phyloP scores from a whole-genome alignment of 805 yeast species.

The Wickerhamiella parazyma region DNA sequence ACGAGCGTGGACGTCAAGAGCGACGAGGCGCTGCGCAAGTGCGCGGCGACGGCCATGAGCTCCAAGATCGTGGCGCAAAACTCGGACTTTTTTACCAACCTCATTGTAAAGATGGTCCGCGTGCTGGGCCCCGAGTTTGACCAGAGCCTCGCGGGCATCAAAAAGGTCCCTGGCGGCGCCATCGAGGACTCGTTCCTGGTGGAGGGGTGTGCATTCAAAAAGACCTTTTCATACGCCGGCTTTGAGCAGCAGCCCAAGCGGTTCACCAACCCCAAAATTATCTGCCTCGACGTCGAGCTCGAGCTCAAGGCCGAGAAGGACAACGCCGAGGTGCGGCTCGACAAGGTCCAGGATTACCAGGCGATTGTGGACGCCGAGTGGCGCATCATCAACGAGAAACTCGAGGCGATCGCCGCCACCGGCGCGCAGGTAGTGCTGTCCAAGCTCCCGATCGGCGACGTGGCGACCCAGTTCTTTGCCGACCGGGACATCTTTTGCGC shows the following conservation, averaged over 20 bases:
- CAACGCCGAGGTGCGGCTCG: slow-evolving; percentile 95
- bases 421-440: slow-evolving; percentile 92
- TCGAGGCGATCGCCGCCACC: slow-evolving; percentile 64
- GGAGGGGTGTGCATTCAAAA: slow-evolving; percentile 93
- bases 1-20: slow-evolving; percentile 47
- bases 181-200: slow-evolving; percentile 85
- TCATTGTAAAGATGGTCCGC: slow-evolving; percentile 93
- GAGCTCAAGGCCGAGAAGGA: slow-evolving; percentile 98
- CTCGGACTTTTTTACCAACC: slow-evolving; percentile 77
- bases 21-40: slow-evolving; percentile 55
- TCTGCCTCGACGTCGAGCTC: slow-evolving; percentile 79
- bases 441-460: slow-evolving; percentile 91
- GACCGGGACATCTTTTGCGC: slow-evolving; percentile 95
- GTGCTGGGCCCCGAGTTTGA: slow-evolving; percentile 73
- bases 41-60: slow-evolving; percentile 96
- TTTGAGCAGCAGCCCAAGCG: slow-evolving; percentile 96
- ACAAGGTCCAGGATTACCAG: slow-evolving; percentile 86
- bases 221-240: slow-evolving; percentile 95
- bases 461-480: slow-evolving; percentile 98
- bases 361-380: slow-evolving; percentile 98
- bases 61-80: slow-evolving; percentile 84
- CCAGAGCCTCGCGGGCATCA: slow-evolving; percentile 83
- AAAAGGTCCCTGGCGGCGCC: slow-evolving; percentile 90
- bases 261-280: slow-evolving; percentile 65
- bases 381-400: slow-evolving; percentile 78